phyloP scores from a whole-genome alignment of 1,139 yeast species.

The Casaregolazyma suthepensis region DNA sequence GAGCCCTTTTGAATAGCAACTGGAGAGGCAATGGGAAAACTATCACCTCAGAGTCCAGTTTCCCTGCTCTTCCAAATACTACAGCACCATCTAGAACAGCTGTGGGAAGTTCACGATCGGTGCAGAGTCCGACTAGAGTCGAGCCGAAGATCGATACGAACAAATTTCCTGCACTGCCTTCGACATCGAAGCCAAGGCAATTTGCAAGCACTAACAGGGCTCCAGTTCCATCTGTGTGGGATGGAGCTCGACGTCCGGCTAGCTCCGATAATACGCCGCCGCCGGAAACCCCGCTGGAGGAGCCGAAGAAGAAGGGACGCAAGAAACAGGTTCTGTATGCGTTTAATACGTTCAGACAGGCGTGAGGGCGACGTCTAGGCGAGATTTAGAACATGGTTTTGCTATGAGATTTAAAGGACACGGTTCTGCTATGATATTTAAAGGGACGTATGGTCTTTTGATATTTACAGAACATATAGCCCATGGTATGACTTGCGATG shows the following conservation, averaged over 20 bases:
- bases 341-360: conserved; percentile 15
- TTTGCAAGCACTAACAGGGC: neutral
- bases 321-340: conserved; percentile 23
- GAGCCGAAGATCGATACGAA: neutral
- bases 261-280: conserved; percentile 5
- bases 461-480: too few relatives aligned
- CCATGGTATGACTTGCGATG: too few relatives aligned
- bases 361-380: neutral
- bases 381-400: too few relatives aligned
- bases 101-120: neutral
- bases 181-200: neutral
- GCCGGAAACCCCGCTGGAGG: neutral
- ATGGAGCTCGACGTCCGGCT: neutral
- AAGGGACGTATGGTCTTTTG: too few relatives aligned
- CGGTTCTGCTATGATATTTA: neutral
- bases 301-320: conserved; percentile 20
- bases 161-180: conserved; percentile 6
- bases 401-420: neutral
- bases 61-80: conserved; percentile 4
- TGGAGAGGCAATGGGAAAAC: conserved; percentile 2
- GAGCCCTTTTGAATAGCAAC: conserved; percentile 1
- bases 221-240: conserved; percentile 5
- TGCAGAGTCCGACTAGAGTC: neutral
- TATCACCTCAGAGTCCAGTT: neutral
- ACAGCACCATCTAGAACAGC: neutral